Evolutionary conservation across 108 stramenopile genomes (phyloP).

Genomic region (Fragilaria radians): DNA sequence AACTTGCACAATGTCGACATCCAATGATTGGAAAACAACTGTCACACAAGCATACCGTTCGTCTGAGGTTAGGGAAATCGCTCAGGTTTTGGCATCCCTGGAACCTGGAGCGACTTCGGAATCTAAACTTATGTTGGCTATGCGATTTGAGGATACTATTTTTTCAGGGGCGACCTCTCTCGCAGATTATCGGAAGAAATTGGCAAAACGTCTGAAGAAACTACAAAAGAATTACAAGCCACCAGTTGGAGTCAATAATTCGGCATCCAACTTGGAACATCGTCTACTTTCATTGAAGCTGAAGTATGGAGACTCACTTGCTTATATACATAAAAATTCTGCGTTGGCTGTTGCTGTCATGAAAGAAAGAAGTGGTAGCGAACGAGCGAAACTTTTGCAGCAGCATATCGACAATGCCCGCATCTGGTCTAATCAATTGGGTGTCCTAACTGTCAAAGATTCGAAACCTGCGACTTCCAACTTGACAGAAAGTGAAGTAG

Average conservation of each 20-base stretch:
- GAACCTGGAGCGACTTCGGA: constrained; percentile 64
- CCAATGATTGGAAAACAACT: constrained; percentile 37
- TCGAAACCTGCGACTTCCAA: constrained; percentile 3
- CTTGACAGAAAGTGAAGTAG: constrained; percentile 14
- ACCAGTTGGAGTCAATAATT: constrained; percentile 1
- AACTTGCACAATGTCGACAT: no score
- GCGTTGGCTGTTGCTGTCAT: constrained; percentile 40
- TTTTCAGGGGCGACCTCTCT: constrained; percentile 52
- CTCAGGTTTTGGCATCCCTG: constrained; percentile 59
- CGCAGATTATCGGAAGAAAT: constrained; percentile 63
- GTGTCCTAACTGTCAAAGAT: constrained; percentile 12
- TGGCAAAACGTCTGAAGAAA: constrained; percentile 65
- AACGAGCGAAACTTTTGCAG: constrained; percentile 37
- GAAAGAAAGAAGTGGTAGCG: constrained; percentile 25
- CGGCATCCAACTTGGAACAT: constrained; percentile 18
- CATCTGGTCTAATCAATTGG: constrained; percentile 54
- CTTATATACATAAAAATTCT: constrained; percentile 54
- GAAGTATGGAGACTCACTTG: constrained; percentile 44
- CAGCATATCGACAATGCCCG: constrained; percentile 45
- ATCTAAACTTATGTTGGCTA: constrained; percentile 69
- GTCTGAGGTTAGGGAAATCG: constrained; percentile 65
- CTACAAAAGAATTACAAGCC: constrained; percentile 61
- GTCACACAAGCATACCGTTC: constrained; percentile 67
- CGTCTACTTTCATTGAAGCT: constrained; percentile 29
- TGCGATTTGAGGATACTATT: constrained; percentile 69